phyloP scores from a whole-genome alignment of 495 filamentous ascomycete species.

The Podospora australis region DNA sequence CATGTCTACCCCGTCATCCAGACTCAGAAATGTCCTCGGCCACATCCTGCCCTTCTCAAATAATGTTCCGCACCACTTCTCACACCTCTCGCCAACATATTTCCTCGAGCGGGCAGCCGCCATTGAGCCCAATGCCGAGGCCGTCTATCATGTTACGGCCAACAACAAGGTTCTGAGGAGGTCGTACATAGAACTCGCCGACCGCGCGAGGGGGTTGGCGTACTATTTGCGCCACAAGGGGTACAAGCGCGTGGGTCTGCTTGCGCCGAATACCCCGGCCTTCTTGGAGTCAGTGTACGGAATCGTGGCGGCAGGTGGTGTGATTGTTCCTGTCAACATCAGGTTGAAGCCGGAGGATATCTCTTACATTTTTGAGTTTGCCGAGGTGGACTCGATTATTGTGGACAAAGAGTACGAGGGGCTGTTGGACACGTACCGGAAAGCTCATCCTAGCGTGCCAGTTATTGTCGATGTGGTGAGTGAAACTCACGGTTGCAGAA shows the following conservation, averaged over 20 bases:
- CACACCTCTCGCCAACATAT: constrained; percentile 79
- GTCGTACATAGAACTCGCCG: constrained; percentile 72
- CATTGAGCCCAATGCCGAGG: constrained; percentile 83
- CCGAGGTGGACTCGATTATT: constrained; percentile 81
- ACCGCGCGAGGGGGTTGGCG: constrained; percentile 76
- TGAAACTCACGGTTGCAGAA: neutral
- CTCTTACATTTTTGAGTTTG: constrained; percentile 79
- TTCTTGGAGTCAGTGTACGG: constrained; percentile 89
- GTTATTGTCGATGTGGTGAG: constrained; percentile 63
- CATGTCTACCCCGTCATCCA: constrained; percentile 44
- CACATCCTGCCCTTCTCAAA: constrained; percentile 48
- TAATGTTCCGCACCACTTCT: constrained; percentile 54
- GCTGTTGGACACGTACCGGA: constrained; percentile 60
- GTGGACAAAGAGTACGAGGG: constrained; percentile 71
- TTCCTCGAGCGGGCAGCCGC: constrained; percentile 83
- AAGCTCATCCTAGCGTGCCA: constrained; percentile 51
- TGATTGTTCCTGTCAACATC: constrained; percentile 83
- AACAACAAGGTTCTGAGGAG: constrained; percentile 65
- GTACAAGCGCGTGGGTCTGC: constrained; percentile 66
- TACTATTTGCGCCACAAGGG: constrained; percentile 74
- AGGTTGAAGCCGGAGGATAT: constrained; percentile 84
- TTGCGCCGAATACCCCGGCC: constrained; percentile 88
- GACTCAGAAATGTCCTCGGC: constrained; percentile 50
- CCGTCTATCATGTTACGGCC: constrained; percentile 81
- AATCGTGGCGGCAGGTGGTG: constrained; percentile 74